phyloP scores from a whole-genome alignment of 805 yeast genomes.

The Myxozyma lipomycoides region DNA sequence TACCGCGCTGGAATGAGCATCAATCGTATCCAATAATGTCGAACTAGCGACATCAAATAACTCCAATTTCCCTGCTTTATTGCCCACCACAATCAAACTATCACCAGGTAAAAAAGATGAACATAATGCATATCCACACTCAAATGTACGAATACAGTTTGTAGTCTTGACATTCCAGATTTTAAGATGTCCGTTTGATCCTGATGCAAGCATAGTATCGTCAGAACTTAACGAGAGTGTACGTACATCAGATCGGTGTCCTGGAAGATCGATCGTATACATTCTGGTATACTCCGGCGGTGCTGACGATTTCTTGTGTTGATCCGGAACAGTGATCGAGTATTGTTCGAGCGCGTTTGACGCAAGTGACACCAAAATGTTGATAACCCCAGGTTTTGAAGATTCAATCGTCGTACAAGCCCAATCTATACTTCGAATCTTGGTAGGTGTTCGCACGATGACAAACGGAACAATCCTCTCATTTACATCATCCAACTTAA shows the following conservation, averaged over 20 bases:
- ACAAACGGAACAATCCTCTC: constrained; percentile 64
- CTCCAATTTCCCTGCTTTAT: constrained; percentile 79
- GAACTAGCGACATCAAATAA: constrained; percentile 84
- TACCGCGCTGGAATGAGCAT: constrained; percentile 78
- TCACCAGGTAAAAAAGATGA: constrained; percentile 89
- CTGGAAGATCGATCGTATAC: constrained; percentile 65
- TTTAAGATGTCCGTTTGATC: constrained; percentile 84
- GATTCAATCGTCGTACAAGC: constrained; percentile 38
- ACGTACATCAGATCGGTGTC: constrained; percentile 88
- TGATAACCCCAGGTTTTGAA: constrained; percentile 44
- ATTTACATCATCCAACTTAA: constrained; percentile 45
- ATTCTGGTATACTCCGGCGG: constrained; percentile 40
- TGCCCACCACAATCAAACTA: constrained; percentile 77
- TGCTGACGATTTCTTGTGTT: constrained; percentile 36
- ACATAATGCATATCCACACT: constrained; percentile 80
- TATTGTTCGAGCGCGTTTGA: constrained; percentile 75
- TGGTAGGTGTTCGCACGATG: constrained; percentile 58
- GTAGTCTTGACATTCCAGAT: constrained; percentile 77
- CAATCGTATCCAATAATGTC: constrained; percentile 61
- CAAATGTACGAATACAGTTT: constrained; percentile 80
- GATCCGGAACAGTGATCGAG: constrained; percentile 50
- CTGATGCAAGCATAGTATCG: constrained; percentile 75
- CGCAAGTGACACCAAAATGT: constrained; percentile 60
- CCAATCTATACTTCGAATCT: constrained; percentile 68
- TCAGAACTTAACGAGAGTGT: constrained; percentile 79